Base-by-base conservation (phyloP, 169 alveolate genomes). In the Plasmodium coatneyi region DNA sequence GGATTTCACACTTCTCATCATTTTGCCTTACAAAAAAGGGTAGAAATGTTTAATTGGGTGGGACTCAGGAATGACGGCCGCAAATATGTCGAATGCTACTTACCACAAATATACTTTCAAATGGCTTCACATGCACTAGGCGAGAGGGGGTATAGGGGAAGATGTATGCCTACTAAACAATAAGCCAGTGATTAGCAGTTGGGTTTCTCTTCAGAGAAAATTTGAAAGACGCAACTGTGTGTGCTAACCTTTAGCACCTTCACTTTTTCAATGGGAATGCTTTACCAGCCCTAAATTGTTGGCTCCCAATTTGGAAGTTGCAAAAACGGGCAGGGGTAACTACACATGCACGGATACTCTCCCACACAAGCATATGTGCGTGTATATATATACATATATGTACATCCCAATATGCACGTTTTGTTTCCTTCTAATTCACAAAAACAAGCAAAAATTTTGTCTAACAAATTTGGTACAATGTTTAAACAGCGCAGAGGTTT, bases 241-340 rank as follows among this genome's bases (percentile, higher is more conserved):
- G 74, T 60, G 74, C 74, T 60, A 60, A 19, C 34, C 19, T 60
- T 19, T 60, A 60, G 74, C 9, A n/a, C 34, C 34, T 19, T 60
- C 19, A 22, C 19, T 56, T 56, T 56, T 60, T 60, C 14, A 19
- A 12, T 46, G 56, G 56, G 5, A 46, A 46, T 46, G 19, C 19
- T 60, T 60, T n/a, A n/a, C 30, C 74, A 19, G 14, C 74, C 22
- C 74, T 60, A 60, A 25, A 60, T 60, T 60, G 28, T 60, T 60
- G 56, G 34, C 74, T 60, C 74, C 74, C 74, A 60, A 60, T 60
- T 60, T 60, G 74, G 74, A 60, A 60, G 74, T 60, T 60, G 74
- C 34, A 60, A 60, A n/a, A 22, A 60, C 36, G 34, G 74, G 4
- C 74, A 60, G 5, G 36, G 36, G 34, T 60, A 60, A 60, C 34